phyloP scores from a whole-genome alignment of 371 early-diverging fungal genomes.

The Apophysomyces elegans region DNA sequence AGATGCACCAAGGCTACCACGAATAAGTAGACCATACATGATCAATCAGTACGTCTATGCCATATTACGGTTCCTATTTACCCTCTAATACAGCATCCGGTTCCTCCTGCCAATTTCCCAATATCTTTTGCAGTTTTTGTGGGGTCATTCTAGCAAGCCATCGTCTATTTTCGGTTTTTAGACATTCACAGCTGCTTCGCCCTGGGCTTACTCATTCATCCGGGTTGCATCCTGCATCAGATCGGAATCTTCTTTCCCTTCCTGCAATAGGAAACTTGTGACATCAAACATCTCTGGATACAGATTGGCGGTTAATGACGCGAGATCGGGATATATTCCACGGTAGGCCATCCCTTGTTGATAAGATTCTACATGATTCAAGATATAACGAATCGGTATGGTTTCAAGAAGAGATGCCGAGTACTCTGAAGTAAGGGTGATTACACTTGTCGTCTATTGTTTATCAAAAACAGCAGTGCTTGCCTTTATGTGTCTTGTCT shows the following conservation, averaged over 20 bases:
- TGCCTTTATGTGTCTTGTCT: conserved; percentile 29
- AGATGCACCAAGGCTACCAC: conserved; percentile 19
- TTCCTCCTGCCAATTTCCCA: conserved; percentile 6
- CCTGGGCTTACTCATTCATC: neutral
- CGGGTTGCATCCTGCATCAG: neutral
- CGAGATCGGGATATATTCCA: conserved; percentile 48
- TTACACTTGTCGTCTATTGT: neutral
- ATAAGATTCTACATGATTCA: conserved; percentile 42
- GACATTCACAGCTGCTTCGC: neutral
- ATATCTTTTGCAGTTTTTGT: conserved; percentile 3
- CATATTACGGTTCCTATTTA: conserved; percentile 13
- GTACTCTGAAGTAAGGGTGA: conserved; percentile 32
- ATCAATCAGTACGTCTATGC: neutral
- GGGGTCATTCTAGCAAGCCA: neutral
- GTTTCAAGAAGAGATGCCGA: conserved; percentile 32
- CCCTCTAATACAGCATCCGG: conserved; percentile 4
- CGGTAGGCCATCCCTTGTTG: conserved; percentile 36
- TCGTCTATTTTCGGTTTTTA: neutral
- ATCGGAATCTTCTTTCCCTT: conserved; percentile 37
- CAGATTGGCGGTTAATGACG: conserved; percentile 44
- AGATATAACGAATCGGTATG: conserved; percentile 47
- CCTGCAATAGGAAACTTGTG: conserved; percentile 39
- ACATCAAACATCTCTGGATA: conserved; percentile 60
- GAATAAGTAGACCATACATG: neutral
- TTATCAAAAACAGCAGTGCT: neutral